These are phyloP conservation scores for Candida vaughaniae DNA, from an alignment of 805 yeast species.

Conservation along the genomic window DNA sequence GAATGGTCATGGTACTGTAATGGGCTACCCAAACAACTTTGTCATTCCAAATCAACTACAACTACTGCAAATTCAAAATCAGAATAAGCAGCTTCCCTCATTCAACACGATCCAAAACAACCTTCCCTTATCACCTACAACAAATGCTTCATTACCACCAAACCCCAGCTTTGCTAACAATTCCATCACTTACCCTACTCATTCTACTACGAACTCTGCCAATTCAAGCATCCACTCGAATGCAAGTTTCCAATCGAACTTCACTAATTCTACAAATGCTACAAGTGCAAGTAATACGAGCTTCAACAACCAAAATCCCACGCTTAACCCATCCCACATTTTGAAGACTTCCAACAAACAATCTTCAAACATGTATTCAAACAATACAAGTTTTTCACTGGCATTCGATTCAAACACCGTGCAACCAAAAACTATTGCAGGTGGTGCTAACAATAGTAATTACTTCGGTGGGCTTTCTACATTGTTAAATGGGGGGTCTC, in stretches of 20 bases:
- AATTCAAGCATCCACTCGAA: constrained; percentile 1
- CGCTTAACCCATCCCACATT: constrained; percentile 28
- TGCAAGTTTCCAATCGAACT: constrained; percentile 1
- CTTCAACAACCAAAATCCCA: constrained; percentile 6
- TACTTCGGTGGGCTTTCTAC: constrained; percentile 4
- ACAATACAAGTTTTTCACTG: no score
- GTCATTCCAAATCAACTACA: constrained; percentile 19
- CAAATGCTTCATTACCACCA: constrained; percentile 2
- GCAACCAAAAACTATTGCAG: no score
- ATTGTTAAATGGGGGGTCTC: constrained; percentile 4
- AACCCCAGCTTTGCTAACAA: constrained; percentile 3
- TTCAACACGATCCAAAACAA: constrained; percentile 36
- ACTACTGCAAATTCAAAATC: constrained; percentile 24
- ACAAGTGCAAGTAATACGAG: not conserved
- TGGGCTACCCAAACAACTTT: constrained; percentile 7
- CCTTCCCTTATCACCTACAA: constrained; percentile 26
- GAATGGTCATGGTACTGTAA: not conserved
- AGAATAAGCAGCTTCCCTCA: constrained; percentile 34
- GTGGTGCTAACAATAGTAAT: not conserved
- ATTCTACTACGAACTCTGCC: constrained; percentile 1
- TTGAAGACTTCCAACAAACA: constrained; percentile 14
- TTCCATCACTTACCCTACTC: not conserved
- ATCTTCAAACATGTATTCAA: no score
- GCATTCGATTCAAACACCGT: no score
- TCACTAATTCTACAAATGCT: not conserved